Percentiles rank a stretch among this genome's conserved stretches.
Evolutionary conservation across 345 rosid species (phyloP).

Genomic region (Syzygium oleosum): DNA sequence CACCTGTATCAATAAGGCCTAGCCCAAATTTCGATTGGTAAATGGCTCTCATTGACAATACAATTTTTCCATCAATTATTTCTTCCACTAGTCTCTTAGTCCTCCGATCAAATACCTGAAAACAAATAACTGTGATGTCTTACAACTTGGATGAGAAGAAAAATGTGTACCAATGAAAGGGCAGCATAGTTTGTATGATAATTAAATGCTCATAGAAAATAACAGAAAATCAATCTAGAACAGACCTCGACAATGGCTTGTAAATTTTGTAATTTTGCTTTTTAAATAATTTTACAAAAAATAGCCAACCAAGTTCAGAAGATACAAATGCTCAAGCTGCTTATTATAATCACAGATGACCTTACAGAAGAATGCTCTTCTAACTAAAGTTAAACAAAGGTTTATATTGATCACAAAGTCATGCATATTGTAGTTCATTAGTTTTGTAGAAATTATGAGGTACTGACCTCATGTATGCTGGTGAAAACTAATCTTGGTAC

Average conservation of each 20-base stretch:
- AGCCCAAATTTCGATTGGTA: conserved; percentile 93
- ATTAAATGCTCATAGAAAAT: neutral
- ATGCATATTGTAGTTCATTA: neutral
- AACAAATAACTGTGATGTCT: neutral
- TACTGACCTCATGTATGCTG: neutral
- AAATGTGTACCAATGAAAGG: neutral
- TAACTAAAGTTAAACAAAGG: neutral
- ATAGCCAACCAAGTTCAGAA: neutral
- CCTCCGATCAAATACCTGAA: conserved; percentile 76
- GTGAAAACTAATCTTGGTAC: neutral
- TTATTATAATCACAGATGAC: neutral
- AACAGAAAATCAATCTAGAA: neutral
- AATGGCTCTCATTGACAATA: conserved; percentile 87
- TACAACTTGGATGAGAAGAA: neutral
- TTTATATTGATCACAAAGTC: neutral
- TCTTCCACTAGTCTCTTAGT: conserved; percentile 90
- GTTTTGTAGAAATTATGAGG: neutral
- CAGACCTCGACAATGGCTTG: neutral
- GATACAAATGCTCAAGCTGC: neutral
- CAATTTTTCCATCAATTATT: conserved; percentile 74
- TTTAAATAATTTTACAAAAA: neutral
- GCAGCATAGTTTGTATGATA: neutral
- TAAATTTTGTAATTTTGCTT: neutral
- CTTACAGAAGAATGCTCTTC: neutral
- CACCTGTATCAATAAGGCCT: conserved; percentile 78